Evolutionary conservation across 108 stramenopile genomes (phyloP), one percentile per base, ranked within the genome.

Genomic region (Epithemia pelagica): DNA sequence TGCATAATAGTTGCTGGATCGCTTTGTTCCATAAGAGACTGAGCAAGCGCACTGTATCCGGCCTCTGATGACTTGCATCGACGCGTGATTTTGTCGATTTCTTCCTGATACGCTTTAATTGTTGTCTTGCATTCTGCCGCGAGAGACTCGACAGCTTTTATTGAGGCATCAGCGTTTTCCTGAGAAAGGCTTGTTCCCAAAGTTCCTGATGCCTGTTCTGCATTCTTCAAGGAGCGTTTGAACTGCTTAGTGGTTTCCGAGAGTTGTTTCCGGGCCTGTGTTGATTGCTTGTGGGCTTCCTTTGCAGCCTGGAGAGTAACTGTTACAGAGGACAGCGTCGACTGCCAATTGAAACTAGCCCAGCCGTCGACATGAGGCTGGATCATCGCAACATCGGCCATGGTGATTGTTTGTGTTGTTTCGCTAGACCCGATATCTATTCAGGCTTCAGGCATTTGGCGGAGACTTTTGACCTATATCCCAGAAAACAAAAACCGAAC

Each of bases 71-170:
- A 32, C 66, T 92, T 91, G 76, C 89, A 91, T 24, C 89, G 75
- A 19, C 85, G 75, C 0, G 89, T 89, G 30, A 92, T 69, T 10
- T 87, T 79, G 62, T 92, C 91, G 57, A 95, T 89, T 70, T 95
- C 91, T 63, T 80, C 86, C 66, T 95, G 89, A 70, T 95, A 92
- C 2, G 86, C 63, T 54, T 91, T 90, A 52, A 92, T 72, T 60
- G 86, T 92, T 2, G 76, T 46, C 28, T 77, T 75, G 54, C 78
- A 81, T 25, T 83, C 80, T 56, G 74, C 71, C 15, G 88, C 78
- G 24, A 92, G 33, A 19, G 66, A 32, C 2, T 81, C 84, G 54
- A 82, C 78, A 0, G 80, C 75, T 64, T 81, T 79, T 58, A 77
- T 52, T 21, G 80, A 61, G 8, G 71, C 60, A 22, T 61, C 37